Evolutionary conservation across 2,329 filamentous ascomycete species (phyloP), one percentile per base, ranked within the genome.

Genomic region (Colletotrichum somersetense): DNA sequence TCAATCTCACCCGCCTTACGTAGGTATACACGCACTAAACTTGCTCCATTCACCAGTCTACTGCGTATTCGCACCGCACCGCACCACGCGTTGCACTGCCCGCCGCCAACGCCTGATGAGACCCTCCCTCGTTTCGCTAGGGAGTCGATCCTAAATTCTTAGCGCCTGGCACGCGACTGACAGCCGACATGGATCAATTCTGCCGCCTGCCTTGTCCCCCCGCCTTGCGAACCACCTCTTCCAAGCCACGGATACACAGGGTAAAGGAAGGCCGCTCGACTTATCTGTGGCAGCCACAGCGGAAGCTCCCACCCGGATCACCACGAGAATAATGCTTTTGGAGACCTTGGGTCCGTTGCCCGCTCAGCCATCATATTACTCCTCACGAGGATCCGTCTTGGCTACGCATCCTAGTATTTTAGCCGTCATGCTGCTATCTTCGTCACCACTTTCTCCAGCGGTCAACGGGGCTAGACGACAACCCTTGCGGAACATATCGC

Each of bases 151-250:
- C 52, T 68, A 53, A 53, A 58, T 58, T 42, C 44, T 38, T 46
- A 48, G 59, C 53, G 65, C 53, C 53, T 53, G 38, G 68, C 69
- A 72, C 52, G 58, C 69, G 53, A 72, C 65, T 72, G 69, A 53
- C 58, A 68, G 58, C 53, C 58, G 33, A 48, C 52, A 38, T 55
- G 67, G 44, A 63, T 64, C 66, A 42, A 52, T 57, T 56, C 40
- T 35, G 40, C 18, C 42, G 30, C 38, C 46, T 56, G 58, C 20
- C 57, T 44, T 48, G 42, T 42, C n/a, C 42, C 11, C 38, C 30
- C n/a, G 16, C 35, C 42, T n/a, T 38, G 38, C 42, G 20, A 62
- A 62, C 10, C 14, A 18, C 55, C 38, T 30, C 33, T 30, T n/a
- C 30, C 14, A 10, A 26, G 26, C 14, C 23, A 50, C 12, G 20